Base-by-base conservation (phyloP, 768 basidiomycete genomes). In the Pisolithus orientalis region DNA sequence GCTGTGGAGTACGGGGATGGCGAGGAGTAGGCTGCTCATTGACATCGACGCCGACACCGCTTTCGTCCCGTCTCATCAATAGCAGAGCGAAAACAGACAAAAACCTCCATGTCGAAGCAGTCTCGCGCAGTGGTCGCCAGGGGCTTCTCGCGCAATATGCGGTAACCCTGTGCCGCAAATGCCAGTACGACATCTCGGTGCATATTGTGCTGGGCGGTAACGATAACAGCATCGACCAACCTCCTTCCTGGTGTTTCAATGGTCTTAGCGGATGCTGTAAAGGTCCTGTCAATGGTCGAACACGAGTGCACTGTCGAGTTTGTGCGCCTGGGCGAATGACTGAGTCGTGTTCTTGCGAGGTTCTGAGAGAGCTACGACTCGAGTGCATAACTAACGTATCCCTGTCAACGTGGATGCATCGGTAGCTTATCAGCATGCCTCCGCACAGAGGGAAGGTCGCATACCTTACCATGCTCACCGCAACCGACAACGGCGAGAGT, bases 111-210 rank as follows among this genome's bases (percentile, higher is more conserved):
- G 64, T 72, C 75, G 46, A 94, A 64, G 53, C 91, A 88, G 56
- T 89, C 89, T 49, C 77, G 73, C 37, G 87, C 60, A 49, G 66
- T 79, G 4, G 88, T 92, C 1, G 90, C 88, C 86, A 94, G 89
- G 0, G 92, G 92, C 64, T 94, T 94, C 76, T 94, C 92, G 67
- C 92, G 93, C 21, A 94, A 75, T 51, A 94, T 88, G 59, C 92
- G 84, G 62, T 94, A 94, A 1, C 90, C 89, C 61, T 90, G 89
- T 39, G 74, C 76, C 0, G 84, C 84, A 69, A 91, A 92, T 0
- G 84, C 87, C 8, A 79, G 63, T 0, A 86, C 79, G 6, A 90
- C 84, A 53, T 88, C 84, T 25, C 76, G 72, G 61, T 94, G 92
- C 78, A 90, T 77, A 38, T 76, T 71, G 61, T 94, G 92, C 56